Conservation (phyloP, 177 flowering plant species). For the Vitis hybrid region DNA sequence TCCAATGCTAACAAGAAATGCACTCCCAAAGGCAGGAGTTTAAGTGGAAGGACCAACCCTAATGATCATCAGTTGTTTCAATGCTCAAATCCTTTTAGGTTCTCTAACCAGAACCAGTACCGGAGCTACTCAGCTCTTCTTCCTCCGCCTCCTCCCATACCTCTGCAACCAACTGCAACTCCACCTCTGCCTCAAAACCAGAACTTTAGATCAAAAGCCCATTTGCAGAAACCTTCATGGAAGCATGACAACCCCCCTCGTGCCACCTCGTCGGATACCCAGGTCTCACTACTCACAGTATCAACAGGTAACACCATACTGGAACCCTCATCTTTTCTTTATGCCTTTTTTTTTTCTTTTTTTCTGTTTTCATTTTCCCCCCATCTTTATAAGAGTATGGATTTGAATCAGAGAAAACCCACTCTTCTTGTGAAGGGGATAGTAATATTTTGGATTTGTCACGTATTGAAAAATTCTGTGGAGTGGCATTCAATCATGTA, state of each 20-base stretch:
- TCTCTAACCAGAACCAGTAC: conserved; percentile 38
- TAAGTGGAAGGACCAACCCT: conserved; percentile 28
- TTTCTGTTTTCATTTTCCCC: neutral
- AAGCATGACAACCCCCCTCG: conserved; percentile 39
- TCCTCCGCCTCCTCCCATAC: conserved; percentile 59
- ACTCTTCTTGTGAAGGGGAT: too few relatives aligned
- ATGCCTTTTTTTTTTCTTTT: neutral
- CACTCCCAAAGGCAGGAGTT: conserved; percentile 30
- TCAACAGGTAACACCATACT: conserved; percentile 38
- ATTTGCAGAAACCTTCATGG: conserved; percentile 43
- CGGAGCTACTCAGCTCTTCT: conserved; percentile 58
- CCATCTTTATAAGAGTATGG: too few relatives aligned
- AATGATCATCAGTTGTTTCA: conserved; percentile 28
- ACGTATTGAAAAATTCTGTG: too few relatives aligned
- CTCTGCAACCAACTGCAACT: conserved; percentile 39
- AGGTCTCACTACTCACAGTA: conserved; percentile 28
- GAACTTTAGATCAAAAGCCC: conserved; percentile 47
- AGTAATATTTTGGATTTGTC: too few relatives aligned
- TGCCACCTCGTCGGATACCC: conserved; percentile 54
- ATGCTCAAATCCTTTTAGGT: conserved; percentile 33
- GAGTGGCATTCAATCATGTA: too few relatives aligned
- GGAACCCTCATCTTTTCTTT: neutral
- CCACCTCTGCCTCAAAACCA: conserved; percentile 51
- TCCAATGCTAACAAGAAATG: conserved; percentile 49
- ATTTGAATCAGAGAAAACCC: too few relatives aligned